Base-by-base conservation (phyloP, 2,329 filamentous ascomycete genomes). In the Cladosporium halotolerans region DNA sequence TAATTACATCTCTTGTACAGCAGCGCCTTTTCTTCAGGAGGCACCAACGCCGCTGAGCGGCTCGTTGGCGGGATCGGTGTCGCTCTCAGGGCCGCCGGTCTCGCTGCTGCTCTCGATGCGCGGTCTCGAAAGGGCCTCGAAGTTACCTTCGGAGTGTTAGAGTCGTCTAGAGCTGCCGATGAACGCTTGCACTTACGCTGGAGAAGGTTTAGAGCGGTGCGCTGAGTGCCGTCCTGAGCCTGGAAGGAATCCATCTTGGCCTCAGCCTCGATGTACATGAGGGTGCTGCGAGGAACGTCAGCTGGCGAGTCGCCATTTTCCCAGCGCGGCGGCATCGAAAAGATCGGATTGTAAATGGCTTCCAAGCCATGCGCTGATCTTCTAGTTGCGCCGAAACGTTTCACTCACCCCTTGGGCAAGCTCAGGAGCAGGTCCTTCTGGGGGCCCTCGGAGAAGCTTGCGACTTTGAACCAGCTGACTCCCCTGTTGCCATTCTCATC, bases 251-350 rank as follows among this genome's bases (percentile, higher is more conserved):
- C 78, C 74, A 92, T 83, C 60, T 74, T 75, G 57, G 85, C 86
- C 57, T 96, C 89, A 42, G 87, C 91, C 70, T 97, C 92, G 46
- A 97, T 76, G 66, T 82, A 89, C 58, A 99, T 78, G 47, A 89
- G 76, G 11, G 89, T 80, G 56, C 91, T 96, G 63, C 57, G 55
- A 47, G 10, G 13, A 4, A 39, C 6, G 18, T 54, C 39, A 54
- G 52, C 39, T 28, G 23, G 5, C 23, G 23, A 5, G 23, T 28
- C 23, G 23, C 38, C 18, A n/a, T 13, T 31, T 11, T 16, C 6
- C 18, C 28, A 13, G 31, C 23, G 23, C 23, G 23, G 23, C 23
- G 23, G 23, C 7, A 28, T 28, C 23, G 5, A 28, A 28, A 28
- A 28, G 23, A 28, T 28, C 23, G 7, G 7, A 28, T 28, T 28